phyloP scores from a whole-genome alignment of 495 filamentous ascomycete species.

The Aspergillus kassunensis region DNA sequence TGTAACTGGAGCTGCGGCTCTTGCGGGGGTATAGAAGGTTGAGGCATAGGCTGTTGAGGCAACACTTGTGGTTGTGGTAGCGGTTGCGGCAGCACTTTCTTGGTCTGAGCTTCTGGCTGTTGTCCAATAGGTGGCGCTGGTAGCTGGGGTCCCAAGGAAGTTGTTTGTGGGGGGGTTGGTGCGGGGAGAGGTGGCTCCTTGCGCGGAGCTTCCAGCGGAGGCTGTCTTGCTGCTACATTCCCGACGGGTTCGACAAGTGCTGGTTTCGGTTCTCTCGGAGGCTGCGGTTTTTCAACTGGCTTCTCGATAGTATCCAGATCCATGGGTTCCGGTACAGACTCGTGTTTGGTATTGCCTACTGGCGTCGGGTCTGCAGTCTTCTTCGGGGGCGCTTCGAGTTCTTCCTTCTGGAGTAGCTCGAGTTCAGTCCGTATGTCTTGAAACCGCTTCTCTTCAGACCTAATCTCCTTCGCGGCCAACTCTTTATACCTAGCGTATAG shows the following conservation, averaged over 20 bases:
- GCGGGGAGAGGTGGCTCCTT: slow-evolving; percentile 9
- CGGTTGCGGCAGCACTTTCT: not conserved
- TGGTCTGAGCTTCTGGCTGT: slow-evolving; percentile 2
- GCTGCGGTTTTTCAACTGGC: slow-evolving; percentile 3
- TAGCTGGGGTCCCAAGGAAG: not conserved
- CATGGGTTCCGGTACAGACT: slow-evolving; percentile 33
- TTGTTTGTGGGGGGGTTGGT: not conserved
- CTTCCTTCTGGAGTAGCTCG: slow-evolving; percentile 59
- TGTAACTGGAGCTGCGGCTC: slow-evolving; percentile 8
- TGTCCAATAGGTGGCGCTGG: slow-evolving; percentile 11
- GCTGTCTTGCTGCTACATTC: slow-evolving; percentile 17
- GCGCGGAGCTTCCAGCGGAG: slow-evolving; percentile 17
- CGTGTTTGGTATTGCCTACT: slow-evolving; percentile 21
- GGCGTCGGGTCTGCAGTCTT: slow-evolving; percentile 6
- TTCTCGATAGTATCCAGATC: slow-evolving; percentile 31
- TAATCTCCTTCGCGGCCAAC: slow-evolving; percentile 62
- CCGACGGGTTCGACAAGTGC: slow-evolving; percentile 13
- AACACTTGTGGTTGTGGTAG: not conserved
- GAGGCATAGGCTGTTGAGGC: not conserved
- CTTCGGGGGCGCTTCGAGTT: slow-evolving; percentile 39
- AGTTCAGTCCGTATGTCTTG: slow-evolving; percentile 62
- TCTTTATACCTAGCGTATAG: slow-evolving; percentile 73
- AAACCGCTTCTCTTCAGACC: slow-evolving; percentile 67
- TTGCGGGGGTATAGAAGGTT: not conserved
- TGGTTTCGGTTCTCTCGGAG: not conserved